Base-by-base conservation (phyloP, 306 rosid genomes). In the Cucurbita maxima region DNA sequence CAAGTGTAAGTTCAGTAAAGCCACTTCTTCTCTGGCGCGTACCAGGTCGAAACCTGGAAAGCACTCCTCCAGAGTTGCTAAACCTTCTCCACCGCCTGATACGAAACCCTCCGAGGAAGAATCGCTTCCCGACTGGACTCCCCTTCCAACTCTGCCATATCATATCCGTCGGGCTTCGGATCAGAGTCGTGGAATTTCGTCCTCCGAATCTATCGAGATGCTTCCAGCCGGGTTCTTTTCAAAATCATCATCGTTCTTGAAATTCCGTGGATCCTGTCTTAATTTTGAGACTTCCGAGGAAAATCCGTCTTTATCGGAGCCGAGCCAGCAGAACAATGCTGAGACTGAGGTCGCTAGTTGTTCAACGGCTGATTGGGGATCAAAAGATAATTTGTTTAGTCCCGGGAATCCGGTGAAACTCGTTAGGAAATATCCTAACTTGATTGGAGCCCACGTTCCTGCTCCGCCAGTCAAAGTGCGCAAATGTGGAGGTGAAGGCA, bases 151-250 rank as follows among this genome's bases (percentile, higher is more conserved):
- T 77, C 58, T 84, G 8, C 96, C 96, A 12, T 92, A 86, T 82
- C 89, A 83, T 19, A 90, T 93, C 43, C 88, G 82, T 48, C 83
- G 87, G 38, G 66, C 81, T 5, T 84, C 92, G n/a, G 82, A 79
- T 36, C 77, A 70, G 19, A 73, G 41, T 54, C 74, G 70, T 30
- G 58, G 71, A 12, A 52, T 52, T 16, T 78, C 96, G 13, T 4
- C 85, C 55, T 61, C 81, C 7, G 83, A 77, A 34, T 70, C 87
- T 18, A n/a, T 79, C 18, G 90, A 90, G 75, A 82, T 71, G 74
- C 88, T 88, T 40, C 94, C 91, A 2, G 92, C 94, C 3, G 85
- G 91, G 0, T 84, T 69, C 81, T 83, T 82, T 80, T 82, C 88
- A 70, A 85, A 82, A 73, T 84, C 86, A 2, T 67, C 84, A 22